Base-by-base conservation (phyloP, 1,284 basidiomycete species). In the Pseudozyma tsukubaensis region DNA sequence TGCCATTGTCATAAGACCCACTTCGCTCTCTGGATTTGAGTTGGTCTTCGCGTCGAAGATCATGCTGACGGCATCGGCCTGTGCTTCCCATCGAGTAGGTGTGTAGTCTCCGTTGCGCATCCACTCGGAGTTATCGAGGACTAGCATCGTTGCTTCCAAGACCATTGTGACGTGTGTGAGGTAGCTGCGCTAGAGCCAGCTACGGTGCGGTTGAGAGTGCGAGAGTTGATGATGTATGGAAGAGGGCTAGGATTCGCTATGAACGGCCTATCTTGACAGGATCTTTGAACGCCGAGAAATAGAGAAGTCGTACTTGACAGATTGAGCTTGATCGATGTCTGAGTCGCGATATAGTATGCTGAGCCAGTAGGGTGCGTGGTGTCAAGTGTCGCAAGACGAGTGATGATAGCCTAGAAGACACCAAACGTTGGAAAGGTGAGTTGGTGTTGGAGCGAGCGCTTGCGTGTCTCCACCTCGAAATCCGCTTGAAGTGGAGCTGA, bases 1-100 rank as follows among this genome's bases (percentile, higher is more conserved):
- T 29, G 94, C 96, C 92, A 97, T 96, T 42, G 94, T 95, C 94
- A 99, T 97, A 59, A 98, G 86, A 7, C 96, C 96, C 56, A 97
- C 94, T 14, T 94, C 94, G 86, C 93, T 97, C 87, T 99, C 97
- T 29, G 96, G 94, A 86, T 99, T 97, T 42, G 83, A 79, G 85
- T 94, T 91, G 72, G 92, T 92, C 89, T 99, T 99, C 62, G 93
- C 91, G 83, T 92, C 91, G 86, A 97, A 97, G 80, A 98, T 89
- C 61, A 91, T 90, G 71, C 90, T 94, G 69, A 95, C 92, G 3
- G 96, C 94, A 86, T 99, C 95, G 14, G 91, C 87, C 86, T 98
- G 96, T 0, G 95, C 93, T 57, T 92, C 91, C 85, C 94, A 94
- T 9, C 85, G 76, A 91, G 89, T 63, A 44, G 94, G 94, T 40